These are phyloP conservation scores for Ilyonectria robusta DNA, from an alignment of 2,329 filamentous ascomycete genomes.

Conservation along the genomic window DNA sequence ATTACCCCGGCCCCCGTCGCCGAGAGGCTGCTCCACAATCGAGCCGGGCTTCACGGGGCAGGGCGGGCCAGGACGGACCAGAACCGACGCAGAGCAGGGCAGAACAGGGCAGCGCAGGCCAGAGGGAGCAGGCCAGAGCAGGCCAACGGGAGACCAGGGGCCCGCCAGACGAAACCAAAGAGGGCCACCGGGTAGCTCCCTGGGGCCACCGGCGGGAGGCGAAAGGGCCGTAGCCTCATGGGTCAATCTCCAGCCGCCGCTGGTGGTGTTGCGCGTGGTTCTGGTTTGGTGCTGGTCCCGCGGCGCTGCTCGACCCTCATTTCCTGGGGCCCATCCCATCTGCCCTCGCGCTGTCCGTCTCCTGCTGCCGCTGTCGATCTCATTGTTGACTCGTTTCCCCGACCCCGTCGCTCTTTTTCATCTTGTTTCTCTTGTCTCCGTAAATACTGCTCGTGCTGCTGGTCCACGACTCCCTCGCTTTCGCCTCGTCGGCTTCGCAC, in stretches of 20 bases:
- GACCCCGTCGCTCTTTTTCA: slow-evolving; percentile 36
- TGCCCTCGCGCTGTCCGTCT: slow-evolving; percentile 25
- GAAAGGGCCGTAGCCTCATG: slow-evolving; percentile 34
- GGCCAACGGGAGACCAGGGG: slow-evolving; percentile 22
- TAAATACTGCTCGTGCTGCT: slow-evolving; percentile 43
- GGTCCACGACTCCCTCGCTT: slow-evolving; percentile 37
- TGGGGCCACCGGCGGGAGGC: slow-evolving; percentile 3
- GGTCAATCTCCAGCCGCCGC: slow-evolving; percentile 41
- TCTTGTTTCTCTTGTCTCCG: slow-evolving; percentile 37
- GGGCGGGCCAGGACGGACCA: slow-evolving; percentile 33
- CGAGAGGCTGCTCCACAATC: slow-evolving; percentile 31
- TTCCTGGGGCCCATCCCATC: slow-evolving; percentile 46
- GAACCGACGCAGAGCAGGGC: slow-evolving; percentile 9
- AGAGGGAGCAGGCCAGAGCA: slow-evolving; percentile 29
- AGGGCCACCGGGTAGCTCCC: slow-evolving; percentile 19
- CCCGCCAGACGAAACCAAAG: slow-evolving; percentile 29
- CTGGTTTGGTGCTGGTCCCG: slow-evolving; percentile 35
- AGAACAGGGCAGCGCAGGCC: slow-evolving; percentile 23
- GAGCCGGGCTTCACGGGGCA: slow-evolving; percentile 30
- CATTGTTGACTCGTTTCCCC: slow-evolving; percentile 37
- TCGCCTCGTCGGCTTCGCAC: slow-evolving; percentile 39
- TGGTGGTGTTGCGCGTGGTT: slow-evolving; percentile 33
- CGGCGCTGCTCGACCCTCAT: slow-evolving; percentile 45
- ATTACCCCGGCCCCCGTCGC: slow-evolving; percentile 41
- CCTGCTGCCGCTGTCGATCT: slow-evolving; percentile 39